Evolutionary conservation across 2,329 filamentous ascomycete genomes (phyloP), one percentile per base, ranked within the genome.

Genomic region (Plectosphaerella cucumerina): DNA sequence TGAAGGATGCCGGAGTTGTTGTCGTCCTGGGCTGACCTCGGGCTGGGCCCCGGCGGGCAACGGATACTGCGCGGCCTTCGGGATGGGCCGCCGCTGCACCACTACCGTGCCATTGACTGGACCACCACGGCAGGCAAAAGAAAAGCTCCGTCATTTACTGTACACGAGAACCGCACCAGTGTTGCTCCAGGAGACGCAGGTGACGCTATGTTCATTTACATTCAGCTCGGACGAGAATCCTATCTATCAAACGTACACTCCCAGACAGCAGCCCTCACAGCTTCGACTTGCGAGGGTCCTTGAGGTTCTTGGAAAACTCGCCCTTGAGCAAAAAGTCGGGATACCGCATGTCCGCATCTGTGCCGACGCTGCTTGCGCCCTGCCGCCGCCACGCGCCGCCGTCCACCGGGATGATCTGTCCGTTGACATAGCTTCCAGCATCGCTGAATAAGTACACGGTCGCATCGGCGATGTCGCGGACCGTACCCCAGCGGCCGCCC

Each of bases 401-500:
- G 59, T 88, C 83, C 58, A 89, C 89, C 31, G 96, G 88, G 34
- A 97, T 70, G 3, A 84, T 81, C 58, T 90, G 85, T 1, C 91
- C 94, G 58, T 89, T 96, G 44, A 97, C 84, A 66, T 89, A 96
- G 65, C 86, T 90, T 1, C 86, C 93, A 1, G 90, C 84, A 44
- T 96, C 89, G 44, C 87, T 89, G 64, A 97, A 94, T 50, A 97
- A 68, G 61, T 85, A 99, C 0, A 97, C 82, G 0, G 93, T 97
- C 1, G 93, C 89, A 68, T 99, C 93, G 0, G 91, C 88, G 61
- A 99, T 91, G 63, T 99, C 93, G 57, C 87, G 87, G 22, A 96
- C 83, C 1, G 81, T 81, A 6, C 93, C 94, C 68, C 84, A 84
- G 51, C 92, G 78, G 1, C 90, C 90, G 2, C 85, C 71, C 0